These are phyloP conservation scores for Circinella umbellata DNA, from an alignment of 371 early-diverging fungal species.

Conservation along the genomic window DNA sequence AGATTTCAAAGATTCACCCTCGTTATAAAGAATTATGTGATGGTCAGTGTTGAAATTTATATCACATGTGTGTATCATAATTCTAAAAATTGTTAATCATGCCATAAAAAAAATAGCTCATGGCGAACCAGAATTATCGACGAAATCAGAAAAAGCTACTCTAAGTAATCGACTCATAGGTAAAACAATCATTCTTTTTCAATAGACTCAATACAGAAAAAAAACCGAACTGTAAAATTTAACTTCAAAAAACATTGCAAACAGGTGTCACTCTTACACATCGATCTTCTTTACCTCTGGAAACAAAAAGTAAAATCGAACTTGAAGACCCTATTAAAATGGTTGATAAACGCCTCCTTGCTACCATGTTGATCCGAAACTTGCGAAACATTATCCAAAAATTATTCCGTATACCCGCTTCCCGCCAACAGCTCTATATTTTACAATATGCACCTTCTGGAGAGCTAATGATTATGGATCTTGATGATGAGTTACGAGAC, in stretches of 20 bases:
- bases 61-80: too few relatives aligned
- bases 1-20: constrained; percentile 55
- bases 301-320: constrained; percentile 16
- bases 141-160: constrained; percentile 33
- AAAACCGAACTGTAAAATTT: not conserved
- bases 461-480: constrained; percentile 34
- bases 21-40: constrained; percentile 59
- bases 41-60: constrained; percentile 30
- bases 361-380: constrained; percentile 48
- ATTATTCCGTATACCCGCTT: constrained; percentile 38
- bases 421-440: constrained; percentile 38
- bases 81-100: too few relatives aligned
- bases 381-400: constrained; percentile 46
- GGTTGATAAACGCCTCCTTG: constrained; percentile 53
- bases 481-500: constrained; percentile 49
- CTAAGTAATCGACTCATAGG: constrained; percentile 70
- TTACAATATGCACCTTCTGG: constrained; percentile 21
- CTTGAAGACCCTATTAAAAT: constrained; percentile 30
- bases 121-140: constrained; percentile 58
- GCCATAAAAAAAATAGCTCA: constrained; percentile 33
- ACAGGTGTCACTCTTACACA: constrained; percentile 25
- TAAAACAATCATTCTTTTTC: not conserved
- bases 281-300: constrained; percentile 11
- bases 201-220: too few relatives aligned
- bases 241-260: not conserved